phyloP scores from a whole-genome alignment of 148 eudicot genomes.

The Rhododendron kiyosumense region DNA sequence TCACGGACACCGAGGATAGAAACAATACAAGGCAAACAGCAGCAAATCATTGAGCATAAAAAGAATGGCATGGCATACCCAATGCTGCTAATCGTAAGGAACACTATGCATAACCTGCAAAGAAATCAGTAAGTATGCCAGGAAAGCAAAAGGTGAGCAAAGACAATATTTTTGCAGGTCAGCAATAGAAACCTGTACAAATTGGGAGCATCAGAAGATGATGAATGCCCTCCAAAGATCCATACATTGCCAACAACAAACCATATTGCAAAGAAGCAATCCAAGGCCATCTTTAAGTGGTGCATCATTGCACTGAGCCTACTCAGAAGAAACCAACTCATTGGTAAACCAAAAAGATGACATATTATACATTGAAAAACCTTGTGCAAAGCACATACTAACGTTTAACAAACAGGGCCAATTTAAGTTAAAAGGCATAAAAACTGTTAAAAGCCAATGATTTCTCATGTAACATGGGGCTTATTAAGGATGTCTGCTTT shows the following conservation, averaged over 20 bases:
- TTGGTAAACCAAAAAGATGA: background rate
- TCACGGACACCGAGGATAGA: constrained; percentile 66
- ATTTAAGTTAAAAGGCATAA: background rate
- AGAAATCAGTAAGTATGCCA: background rate
- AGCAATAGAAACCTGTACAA: constrained; percentile 46
- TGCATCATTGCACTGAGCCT: constrained; percentile 48
- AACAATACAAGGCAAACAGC: constrained; percentile 74
- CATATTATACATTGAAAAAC: background rate
- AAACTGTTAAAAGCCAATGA: background rate
- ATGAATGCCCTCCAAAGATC: constrained; percentile 72
- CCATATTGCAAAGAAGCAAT: constrained; percentile 84
- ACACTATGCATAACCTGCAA: constrained; percentile 61
- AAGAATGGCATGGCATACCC: constrained; percentile 83
- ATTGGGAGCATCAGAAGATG: constrained; percentile 70
- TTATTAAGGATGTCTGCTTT: too few relatives aligned
- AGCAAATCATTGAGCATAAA: constrained; percentile 70
- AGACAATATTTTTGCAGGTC: background rate
- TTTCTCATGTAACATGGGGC: too few relatives aligned
- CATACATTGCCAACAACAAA: constrained; percentile 75
- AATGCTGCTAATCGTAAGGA: constrained; percentile 60
- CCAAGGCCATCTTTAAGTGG: constrained; percentile 68
- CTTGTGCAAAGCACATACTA: background rate
- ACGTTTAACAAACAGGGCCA: too few relatives aligned
- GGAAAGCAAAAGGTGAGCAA: background rate
- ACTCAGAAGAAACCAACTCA: constrained; percentile 10